Base-by-base conservation (phyloP, 2,329 filamentous ascomycete genomes). In the Penicillium decumbens region DNA sequence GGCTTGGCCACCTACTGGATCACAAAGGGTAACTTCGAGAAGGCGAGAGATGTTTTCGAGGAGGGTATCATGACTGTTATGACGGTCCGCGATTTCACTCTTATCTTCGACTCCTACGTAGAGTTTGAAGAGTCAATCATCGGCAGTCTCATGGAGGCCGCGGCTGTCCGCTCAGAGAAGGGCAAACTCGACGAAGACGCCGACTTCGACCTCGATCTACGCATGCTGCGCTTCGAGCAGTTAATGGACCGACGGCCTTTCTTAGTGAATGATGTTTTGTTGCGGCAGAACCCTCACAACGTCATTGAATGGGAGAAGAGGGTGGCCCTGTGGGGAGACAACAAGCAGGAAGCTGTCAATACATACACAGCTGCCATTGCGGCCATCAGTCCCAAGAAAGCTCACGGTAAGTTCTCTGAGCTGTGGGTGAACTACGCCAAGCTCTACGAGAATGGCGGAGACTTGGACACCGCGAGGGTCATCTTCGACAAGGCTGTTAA, bases 401-500 rank as follows among this genome's bases (percentile, higher is more conserved):
- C 93, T 0, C 81, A 92, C 23, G 95, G 95, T 9, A 84, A 89
- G 49, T 95, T 97, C 66, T 89, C 96, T 65, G 88, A 95, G 61
- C 80, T 98, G 15, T 98, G 95, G 93, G 80, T 89, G 44, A 95
- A 92, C 64, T 98, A 97, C 67, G 93, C 92, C 56, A 96, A 95
- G 65, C 92, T 98, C 67, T 98, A 98, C 72, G 93, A 98, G 69
- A 80, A 82, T 28, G 89, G 88, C 2, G 88, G 87, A 4, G 91
- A 97, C 67, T 66, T 97, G 33, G 80, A 83, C 45, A 95, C 85
- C 57, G 91, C 93, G 32, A 82, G 93, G 28, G 80, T 95, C 53
- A 97, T 98, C 63, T 88, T 97, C 81, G 92, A 97, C 69, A 98
- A 97, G 72, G 92, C 92, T 12, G 88, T 95, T 65, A 97, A 96